Percentiles rank a stretch among this genome's conserved stretches.
phyloP scores from a whole-genome alignment of 2,329 filamentous ascomycete species.

The Celoporthe dispersa region DNA sequence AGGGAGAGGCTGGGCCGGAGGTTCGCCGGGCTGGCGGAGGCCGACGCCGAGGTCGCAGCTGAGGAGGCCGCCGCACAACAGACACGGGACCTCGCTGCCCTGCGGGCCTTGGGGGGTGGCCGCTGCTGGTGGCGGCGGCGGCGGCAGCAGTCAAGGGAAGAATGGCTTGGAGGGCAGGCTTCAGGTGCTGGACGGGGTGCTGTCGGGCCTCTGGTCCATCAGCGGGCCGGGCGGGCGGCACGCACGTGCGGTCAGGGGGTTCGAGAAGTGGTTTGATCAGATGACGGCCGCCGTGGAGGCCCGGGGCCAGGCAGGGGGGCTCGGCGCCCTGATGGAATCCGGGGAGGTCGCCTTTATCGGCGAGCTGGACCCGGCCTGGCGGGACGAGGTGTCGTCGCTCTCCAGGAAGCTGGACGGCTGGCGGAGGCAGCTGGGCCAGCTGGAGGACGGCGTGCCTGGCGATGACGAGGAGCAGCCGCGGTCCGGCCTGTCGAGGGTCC shows the following conservation, averaged over 20 bases:
- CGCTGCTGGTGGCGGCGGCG: neutral
- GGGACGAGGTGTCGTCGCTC: constrained; percentile 59
- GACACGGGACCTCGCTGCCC: constrained; percentile 53
- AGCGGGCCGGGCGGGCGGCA: constrained; percentile 62
- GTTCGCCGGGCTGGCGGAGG: constrained; percentile 47
- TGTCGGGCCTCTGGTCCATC: constrained; percentile 62
- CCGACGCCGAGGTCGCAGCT: constrained; percentile 41
- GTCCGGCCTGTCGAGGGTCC: constrained; percentile 51
- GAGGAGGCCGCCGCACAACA: constrained; percentile 52
- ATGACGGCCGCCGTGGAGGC: constrained; percentile 53
- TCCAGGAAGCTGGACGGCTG: constrained; percentile 60
- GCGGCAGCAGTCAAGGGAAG: constrained; percentile 35
- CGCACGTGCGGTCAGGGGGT: constrained; percentile 56
- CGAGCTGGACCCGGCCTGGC: constrained; percentile 62
- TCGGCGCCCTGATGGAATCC: constrained; percentile 33
- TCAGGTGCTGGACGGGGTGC: constrained; percentile 59
- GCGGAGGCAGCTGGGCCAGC: constrained; percentile 50
- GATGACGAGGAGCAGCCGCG: constrained; percentile 33
- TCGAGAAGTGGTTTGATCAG: constrained; percentile 62
- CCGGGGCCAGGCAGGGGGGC: constrained; percentile 43
- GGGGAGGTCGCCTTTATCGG: constrained; percentile 54
- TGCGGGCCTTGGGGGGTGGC: constrained; percentile 53
- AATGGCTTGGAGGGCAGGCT: constrained; percentile 58
- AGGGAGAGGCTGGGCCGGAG: constrained; percentile 49
- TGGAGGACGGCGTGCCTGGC: constrained; percentile 40